Conservation (phyloP, 495 filamentous ascomycete species). For the Tuber melanosporum region DNA sequence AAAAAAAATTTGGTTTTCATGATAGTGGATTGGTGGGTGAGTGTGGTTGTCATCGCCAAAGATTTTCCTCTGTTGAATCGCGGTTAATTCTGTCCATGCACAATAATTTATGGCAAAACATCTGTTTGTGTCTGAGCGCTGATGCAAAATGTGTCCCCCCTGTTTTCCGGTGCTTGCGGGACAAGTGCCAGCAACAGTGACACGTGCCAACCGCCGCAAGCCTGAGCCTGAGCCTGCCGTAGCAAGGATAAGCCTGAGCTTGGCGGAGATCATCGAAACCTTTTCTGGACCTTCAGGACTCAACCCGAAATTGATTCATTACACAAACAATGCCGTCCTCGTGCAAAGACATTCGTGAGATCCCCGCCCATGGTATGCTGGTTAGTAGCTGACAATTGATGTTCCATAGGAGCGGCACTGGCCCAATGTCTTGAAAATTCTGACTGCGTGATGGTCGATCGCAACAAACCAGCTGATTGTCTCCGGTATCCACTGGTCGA, state of each 20-base stretch:
- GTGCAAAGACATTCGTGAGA: constrained; percentile 90
- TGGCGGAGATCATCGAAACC: neutral
- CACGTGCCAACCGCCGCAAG: neutral
- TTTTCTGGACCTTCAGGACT: neutral
- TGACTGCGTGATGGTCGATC: constrained; percentile 88
- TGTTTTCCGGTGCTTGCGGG: no score
- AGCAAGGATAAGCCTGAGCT: neutral
- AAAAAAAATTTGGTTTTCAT: no score
- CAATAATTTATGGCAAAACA: no score
- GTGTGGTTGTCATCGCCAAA: no score
- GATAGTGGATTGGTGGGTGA: no score
- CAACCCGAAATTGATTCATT: neutral
- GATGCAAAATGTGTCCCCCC: no score
- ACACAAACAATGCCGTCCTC: constrained; percentile 73
- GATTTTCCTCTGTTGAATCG: no score
- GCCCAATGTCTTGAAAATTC: constrained; percentile 90
- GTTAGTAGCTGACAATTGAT: constrained; percentile 21
- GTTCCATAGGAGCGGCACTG: constrained; percentile 67
- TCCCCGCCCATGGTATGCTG: constrained; percentile 14
- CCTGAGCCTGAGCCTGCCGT: neutral
- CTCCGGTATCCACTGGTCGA: constrained; percentile 70
- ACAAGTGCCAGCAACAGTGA: neutral
- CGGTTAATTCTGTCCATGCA: no score
- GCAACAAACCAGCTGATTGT: constrained; percentile 79
- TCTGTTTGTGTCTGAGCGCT: no score